Percentiles rank a stretch among this genome's conserved stretches.
Conservation (phyloP, 306 rosid species). For the Prunus davidiana region DNA sequence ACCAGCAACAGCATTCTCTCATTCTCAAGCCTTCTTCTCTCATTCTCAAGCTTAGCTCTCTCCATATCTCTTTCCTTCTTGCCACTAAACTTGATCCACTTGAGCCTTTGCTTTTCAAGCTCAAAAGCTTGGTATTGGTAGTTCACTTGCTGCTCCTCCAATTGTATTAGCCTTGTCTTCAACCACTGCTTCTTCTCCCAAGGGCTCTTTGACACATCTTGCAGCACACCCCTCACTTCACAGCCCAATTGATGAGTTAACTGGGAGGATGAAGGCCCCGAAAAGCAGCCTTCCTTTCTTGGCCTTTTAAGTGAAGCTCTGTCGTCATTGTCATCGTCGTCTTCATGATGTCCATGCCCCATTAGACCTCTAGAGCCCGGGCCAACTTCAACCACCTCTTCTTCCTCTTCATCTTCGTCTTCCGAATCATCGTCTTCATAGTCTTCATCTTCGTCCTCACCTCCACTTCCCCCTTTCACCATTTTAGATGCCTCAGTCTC, state of each 20-base stretch:
- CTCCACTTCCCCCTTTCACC: conserved; percentile 37
- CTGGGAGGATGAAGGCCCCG: conserved; percentile 13
- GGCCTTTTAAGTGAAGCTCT: conserved; percentile 33
- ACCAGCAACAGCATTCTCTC: conserved; percentile 74
- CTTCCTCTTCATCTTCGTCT: conserved; percentile 53
- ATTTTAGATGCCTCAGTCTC: conserved; percentile 40
- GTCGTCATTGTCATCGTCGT: conserved; percentile 55
- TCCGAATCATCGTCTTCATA: conserved; percentile 48
- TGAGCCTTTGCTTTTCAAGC: conserved; percentile 76
- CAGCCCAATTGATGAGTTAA: conserved; percentile 42
- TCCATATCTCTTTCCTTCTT: conserved; percentile 94
- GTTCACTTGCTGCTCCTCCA: conserved; percentile 65
- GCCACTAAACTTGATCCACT: conserved; percentile 78
- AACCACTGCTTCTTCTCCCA: conserved; percentile 88
- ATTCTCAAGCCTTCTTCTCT: conserved; percentile 50
- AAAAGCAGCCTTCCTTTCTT: conserved; percentile 26
- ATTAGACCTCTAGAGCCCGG: conserved; percentile 24
- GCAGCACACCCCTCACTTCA: conserved; percentile 51
- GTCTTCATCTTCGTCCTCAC: conserved; percentile 46
- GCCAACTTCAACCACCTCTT: conserved; percentile 46
- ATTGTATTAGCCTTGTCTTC: conserved; percentile 39
- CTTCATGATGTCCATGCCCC: conserved; percentile 46
- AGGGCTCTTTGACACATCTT: conserved; percentile 57
- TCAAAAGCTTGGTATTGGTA: conserved; percentile 49
- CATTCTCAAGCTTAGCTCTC: conserved; percentile 68